These are phyloP conservation scores for Hypoxylon sp. DNA, from an alignment of 2,329 filamentous ascomycete genomes.

Conservation along the genomic window DNA sequence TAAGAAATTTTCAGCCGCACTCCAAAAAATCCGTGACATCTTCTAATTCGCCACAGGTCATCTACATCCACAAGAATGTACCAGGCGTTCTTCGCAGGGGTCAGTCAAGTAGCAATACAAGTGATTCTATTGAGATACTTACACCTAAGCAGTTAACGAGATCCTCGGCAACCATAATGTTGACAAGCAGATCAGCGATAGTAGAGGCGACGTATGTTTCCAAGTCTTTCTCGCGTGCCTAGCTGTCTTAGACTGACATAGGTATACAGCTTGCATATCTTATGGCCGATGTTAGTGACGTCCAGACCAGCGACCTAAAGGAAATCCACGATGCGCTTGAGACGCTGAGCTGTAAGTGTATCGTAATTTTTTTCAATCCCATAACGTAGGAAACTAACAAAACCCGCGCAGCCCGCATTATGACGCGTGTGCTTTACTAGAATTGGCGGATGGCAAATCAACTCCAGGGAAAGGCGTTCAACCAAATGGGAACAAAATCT, in stretches of 20 bases:
- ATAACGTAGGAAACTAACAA: constrained; percentile 38
- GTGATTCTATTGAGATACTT: constrained; percentile 29
- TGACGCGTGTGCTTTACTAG: constrained; percentile 60
- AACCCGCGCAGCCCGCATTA: constrained; percentile 53
- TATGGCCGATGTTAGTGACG: constrained; percentile 96
- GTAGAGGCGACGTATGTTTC: constrained; percentile 81
- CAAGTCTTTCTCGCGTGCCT: not conserved
- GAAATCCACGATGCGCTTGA: constrained; percentile 88
- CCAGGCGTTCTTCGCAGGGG: constrained; percentile 92
- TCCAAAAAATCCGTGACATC: not conserved
- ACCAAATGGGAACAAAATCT: constrained; percentile 25
- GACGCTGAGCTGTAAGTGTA: constrained; percentile 78
- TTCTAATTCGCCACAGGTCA: constrained; percentile 68
- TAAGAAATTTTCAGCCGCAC: constrained; percentile 57
- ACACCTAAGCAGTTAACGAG: constrained; percentile 79
- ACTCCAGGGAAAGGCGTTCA: constrained; percentile 21
- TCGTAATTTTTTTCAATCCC: not conserved
- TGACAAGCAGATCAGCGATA: constrained; percentile 98
- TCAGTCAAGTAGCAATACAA: constrained; percentile 55
- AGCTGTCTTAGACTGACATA: constrained; percentile 24
- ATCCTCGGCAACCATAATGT: constrained; percentile 96
- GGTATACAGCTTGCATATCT: constrained; percentile 82
- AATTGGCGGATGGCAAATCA: constrained; percentile 3
- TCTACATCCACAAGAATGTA: constrained; percentile 97
- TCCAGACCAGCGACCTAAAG: constrained; percentile 85